Percentiles rank a stretch among this genome's conserved stretches.
phyloP scores from a whole-genome alignment of 1,139 yeast species.

The Geotrichum restrictum region DNA sequence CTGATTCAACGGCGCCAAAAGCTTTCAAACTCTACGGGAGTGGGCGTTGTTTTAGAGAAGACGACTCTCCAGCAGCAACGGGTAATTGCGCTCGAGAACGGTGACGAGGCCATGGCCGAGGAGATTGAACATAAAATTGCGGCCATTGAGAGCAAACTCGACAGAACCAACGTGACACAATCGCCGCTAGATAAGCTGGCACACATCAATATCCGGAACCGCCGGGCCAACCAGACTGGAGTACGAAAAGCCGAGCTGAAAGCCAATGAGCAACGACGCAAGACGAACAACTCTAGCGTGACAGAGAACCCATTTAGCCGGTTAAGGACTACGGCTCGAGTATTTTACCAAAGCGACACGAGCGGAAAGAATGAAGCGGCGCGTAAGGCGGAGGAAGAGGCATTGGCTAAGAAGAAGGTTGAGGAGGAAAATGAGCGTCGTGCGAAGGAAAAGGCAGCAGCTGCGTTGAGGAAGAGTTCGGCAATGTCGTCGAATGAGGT shows the following conservation, averaged over 20 bases:
- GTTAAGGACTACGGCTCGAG: slow-evolving; percentile 77
- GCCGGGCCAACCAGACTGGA: slow-evolving; percentile 71
- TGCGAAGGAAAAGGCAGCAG: slow-evolving; percentile 27
- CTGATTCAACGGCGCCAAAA: slow-evolving; percentile 71
- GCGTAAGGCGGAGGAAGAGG: slow-evolving; percentile 37
- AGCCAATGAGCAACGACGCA: slow-evolving; percentile 56
- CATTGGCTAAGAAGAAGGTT: slow-evolving; percentile 47
- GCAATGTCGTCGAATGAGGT: slow-evolving; percentile 40
- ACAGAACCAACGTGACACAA: slow-evolving; percentile 22
- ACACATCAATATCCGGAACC: slow-evolving; percentile 72
- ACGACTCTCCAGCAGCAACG: slow-evolving; percentile 70
- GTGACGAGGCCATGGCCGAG: slow-evolving; percentile 51
- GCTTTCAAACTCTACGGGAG: slow-evolving; percentile 57
- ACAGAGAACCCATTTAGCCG: slow-evolving; percentile 85
- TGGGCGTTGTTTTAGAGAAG: slow-evolving; percentile 75
- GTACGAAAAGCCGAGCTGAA: slow-evolving; percentile 76
- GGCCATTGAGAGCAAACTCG: slow-evolving; percentile 37
- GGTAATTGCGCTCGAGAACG: slow-evolving; percentile 68
- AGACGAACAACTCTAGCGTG: slow-evolving; percentile 43
- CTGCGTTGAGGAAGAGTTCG: slow-evolving; percentile 25
- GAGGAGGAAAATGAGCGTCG: slow-evolving; percentile 42
- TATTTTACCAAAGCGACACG: slow-evolving; percentile 55
- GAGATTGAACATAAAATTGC: slow-evolving; percentile 53
- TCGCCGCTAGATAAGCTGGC: slow-evolving; percentile 45
- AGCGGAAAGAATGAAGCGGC: slow-evolving; percentile 25